Percentiles rank a stretch among this genome's conserved stretches.
These are phyloP conservation scores for Wickerhamomyces sydowiorum DNA, from an alignment of 805 yeast genomes.

Conservation along the genomic window DNA sequence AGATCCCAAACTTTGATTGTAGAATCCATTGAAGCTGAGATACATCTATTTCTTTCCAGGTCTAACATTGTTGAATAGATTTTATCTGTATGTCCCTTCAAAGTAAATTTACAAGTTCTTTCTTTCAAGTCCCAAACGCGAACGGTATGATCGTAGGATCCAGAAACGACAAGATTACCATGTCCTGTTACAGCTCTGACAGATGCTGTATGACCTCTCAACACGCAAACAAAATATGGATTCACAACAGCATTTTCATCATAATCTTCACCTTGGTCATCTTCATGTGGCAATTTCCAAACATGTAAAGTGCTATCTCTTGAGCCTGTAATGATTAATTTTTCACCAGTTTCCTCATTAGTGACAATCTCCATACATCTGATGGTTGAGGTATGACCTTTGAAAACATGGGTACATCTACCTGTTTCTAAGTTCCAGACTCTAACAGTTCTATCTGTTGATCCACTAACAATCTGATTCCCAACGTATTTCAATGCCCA, in stretches of 20 bases:
- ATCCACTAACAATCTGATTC: conserved; percentile 83
- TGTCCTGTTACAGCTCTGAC: conserved; percentile 86
- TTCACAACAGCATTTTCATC: conserved; percentile 30
- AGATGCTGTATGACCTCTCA: conserved; percentile 71
- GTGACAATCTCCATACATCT: conserved; percentile 81
- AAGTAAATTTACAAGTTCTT: conserved; percentile 64
- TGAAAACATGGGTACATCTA: conserved; percentile 82
- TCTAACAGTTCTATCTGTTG: conserved; percentile 90
- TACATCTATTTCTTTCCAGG: conserved; percentile 67
- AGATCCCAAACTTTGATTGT: conserved; percentile 89
- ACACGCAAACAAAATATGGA: conserved; percentile 62
- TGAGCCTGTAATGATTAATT: conserved; percentile 80
- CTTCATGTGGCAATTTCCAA: conserved; percentile 68
- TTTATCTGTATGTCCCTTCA: conserved; percentile 80
- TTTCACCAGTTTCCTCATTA: conserved; percentile 58
- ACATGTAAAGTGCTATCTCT: conserved; percentile 80
- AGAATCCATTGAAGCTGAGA: conserved; percentile 88
- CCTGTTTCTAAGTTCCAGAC: conserved; percentile 88
- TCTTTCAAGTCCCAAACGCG: conserved; percentile 88
- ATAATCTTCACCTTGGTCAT: conserved; percentile 24
- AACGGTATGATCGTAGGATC: conserved; percentile 85
- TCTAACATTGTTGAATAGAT: conserved; percentile 89
- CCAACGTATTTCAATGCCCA: conserved; percentile 94
- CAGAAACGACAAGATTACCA: conserved; percentile 79
- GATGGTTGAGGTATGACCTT: conserved; percentile 90